Evolutionary conservation across 1,139 yeast species (phyloP).

Genomic region (Suhomyces bolitotheri): DNA sequence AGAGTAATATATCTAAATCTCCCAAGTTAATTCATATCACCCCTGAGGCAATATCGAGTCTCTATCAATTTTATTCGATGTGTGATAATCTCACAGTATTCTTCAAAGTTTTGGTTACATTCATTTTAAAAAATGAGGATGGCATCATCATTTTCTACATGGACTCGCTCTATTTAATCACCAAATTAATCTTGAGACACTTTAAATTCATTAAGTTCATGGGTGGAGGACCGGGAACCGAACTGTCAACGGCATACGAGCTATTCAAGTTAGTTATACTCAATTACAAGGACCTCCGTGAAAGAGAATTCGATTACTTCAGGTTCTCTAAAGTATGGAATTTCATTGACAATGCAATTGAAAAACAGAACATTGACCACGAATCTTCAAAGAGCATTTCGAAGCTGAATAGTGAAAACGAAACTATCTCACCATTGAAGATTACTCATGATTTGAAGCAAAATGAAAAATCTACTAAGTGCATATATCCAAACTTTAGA

Average conservation of each 20-base stretch:
- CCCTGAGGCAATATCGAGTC: slow-evolving; percentile 31
- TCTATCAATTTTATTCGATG: slow-evolving; percentile 35
- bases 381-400: neutral
- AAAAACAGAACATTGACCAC: slow-evolving; percentile 16
- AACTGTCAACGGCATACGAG: slow-evolving; percentile 31
- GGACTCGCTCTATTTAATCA: slow-evolving; percentile 41
- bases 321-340: slow-evolving; percentile 39
- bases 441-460: slow-evolving; percentile 18
- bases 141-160: slow-evolving; percentile 43
- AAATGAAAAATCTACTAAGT: slow-evolving; percentile 2
- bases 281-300: slow-evolving; percentile 37
- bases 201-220: slow-evolving; percentile 40
- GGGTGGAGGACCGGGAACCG: slow-evolving; percentile 16
- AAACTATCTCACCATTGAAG: slow-evolving; percentile 21
- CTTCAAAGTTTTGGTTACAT: slow-evolving; percentile 40
- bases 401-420: slow-evolving; percentile 1
- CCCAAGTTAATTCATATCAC: slow-evolving; percentile 41
- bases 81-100: slow-evolving; percentile 44
- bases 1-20: slow-evolving; percentile 30
- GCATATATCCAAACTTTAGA: slow-evolving; percentile 24
- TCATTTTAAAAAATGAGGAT: slow-evolving; percentile 42
- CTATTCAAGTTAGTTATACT: slow-evolving; percentile 35
- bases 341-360: slow-evolving; percentile 36
- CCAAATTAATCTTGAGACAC: slow-evolving; percentile 37
- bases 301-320: slow-evolving; percentile 36